Percentiles rank a stretch among this genome's conserved stretches.
Conservation (phyloP, 495 filamentous ascomycete species). For the Penicillium arizonense region DNA sequence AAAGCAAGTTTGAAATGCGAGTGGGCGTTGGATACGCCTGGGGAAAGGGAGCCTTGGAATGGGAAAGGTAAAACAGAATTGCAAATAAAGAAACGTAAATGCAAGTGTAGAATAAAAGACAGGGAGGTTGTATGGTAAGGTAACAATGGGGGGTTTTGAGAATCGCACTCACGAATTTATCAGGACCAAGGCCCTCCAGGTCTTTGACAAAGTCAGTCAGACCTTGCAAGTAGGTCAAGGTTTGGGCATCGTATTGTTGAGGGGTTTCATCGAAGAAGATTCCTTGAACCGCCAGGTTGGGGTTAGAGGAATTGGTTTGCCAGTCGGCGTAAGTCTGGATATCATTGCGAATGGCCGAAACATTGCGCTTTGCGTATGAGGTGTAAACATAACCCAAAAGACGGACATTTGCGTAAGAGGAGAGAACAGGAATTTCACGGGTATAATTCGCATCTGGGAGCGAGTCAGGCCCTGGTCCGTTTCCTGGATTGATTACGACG, state of each 20-base stretch:
- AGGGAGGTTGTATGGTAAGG: conserved; percentile 6
- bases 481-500: conserved; percentile 55
- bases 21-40: background rate
- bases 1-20: conserved; percentile 1
- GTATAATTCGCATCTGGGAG: conserved; percentile 53
- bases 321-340: conserved; percentile 49
- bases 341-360: conserved; percentile 39
- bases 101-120: background rate
- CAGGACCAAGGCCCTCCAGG: conserved; percentile 33
- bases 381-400: conserved; percentile 57
- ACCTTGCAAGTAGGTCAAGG: conserved; percentile 36
- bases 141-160: conserved; percentile 7
- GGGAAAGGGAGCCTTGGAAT: background rate
- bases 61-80: background rate
- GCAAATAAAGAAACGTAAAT: background rate
- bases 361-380: conserved; percentile 44
- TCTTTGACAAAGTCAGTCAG: conserved; percentile 35
- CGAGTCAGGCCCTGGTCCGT: conserved; percentile 46
- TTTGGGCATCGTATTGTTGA: conserved; percentile 34
- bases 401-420: conserved; percentile 44
- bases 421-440: conserved; percentile 43
- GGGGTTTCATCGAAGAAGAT: conserved; percentile 52
- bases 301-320: conserved; percentile 34
- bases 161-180: conserved; percentile 37
- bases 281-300: conserved; percentile 38